Evolutionary conservation across 192 early-diverging fungal genomes (phyloP), one percentile per base, ranked within the genome.

Genomic region (Entrophospora sp.): DNA sequence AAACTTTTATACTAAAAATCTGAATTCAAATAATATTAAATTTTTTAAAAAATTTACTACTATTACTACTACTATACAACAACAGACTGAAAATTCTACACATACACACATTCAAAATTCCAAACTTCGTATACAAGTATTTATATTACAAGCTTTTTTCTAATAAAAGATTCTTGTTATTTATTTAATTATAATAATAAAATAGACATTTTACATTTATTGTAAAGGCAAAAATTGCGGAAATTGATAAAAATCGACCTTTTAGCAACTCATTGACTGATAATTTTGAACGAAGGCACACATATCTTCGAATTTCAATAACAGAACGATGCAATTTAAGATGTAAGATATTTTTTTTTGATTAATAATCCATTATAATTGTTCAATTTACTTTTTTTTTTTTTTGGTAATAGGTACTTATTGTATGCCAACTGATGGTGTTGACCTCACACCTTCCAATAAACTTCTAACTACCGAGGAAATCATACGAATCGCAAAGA

Each of bases 311-410:
- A 13, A 95, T 98, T 30, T 94, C 92, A 0, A 72, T 98, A 7
- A 96, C 94, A 2, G 96, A 98, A 75, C 79, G 84, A 46, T 98
- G 96, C 79, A 98, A 98, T 70, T 78, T 98, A 58, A 81, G 96
- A 66, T 97, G 93, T 84, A 82, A 66, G 75, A 63, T 57, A 12
- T 13, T 49, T 46, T 40, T 48, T 44, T 24, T n/a, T n/a, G n/a
- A n/a, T n/a, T n/a, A n/a, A n/a, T n/a, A n/a, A n/a, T n/a, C n/a
- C n/a, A n/a, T n/a, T n/a, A n/a, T n/a, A n/a, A n/a, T n/a, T n/a
- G n/a, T n/a, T n/a, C n/a, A n/a, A n/a, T n/a, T n/a, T n/a, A n/a
- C n/a, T n/a, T n/a, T n/a, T n/a, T n/a, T n/a, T n/a, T n/a, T n/a
- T n/a, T n/a, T n/a, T n/a, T n/a, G n/a, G n/a, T n/a, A n/a, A 6